Evolutionary conservation across 768 basidiomycete genomes (phyloP), one percentile per base, ranked within the genome.

Genomic region (Cystobasidium ongulense): DNA sequence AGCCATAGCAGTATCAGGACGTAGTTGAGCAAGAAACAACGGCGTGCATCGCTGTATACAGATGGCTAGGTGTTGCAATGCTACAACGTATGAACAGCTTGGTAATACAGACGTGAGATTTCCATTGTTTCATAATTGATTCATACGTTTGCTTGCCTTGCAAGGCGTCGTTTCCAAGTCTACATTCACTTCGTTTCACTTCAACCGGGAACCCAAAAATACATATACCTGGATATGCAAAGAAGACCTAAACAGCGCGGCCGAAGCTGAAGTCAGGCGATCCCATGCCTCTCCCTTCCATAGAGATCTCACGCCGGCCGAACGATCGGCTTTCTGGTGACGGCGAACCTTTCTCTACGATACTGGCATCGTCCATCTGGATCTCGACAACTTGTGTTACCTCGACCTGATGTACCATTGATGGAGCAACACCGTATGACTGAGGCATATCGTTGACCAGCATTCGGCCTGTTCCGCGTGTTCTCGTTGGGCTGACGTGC

Each of bases 371-470:
- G 31, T 64, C 63, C 39, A 35, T 41, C 25, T 64, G 35, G 23
- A 41, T 64, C 15, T 35, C 63, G 10, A 64, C 39, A 25, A 29
- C 33, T 25, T 67, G 65, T 3, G 43, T 38, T 25, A 67, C 52
- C 15, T 46, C 29, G 18, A 67, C 52, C 43, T 67, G 65, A 52
- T 67, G 65, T 23, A 67, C 65, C 13, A 67, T 43, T 11, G 65
- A 67, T 1, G 65, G 65, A 41, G 65, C 43, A 18, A 67, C 36
- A 4, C 41, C 41, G 41, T 29, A 52, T 15, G 25, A 8, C 4
- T 67, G 41, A 27, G 31, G 63, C 31, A 64, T 3, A 7, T 35
- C 25, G 25, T 15, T 64, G 63, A 64, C 63, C 17, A 38, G 25
- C 13, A 64, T 39, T 5, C 35, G 5, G 25, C 63, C 63, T 13